Percentiles rank a stretch among this genome's conserved stretches.
These are phyloP conservation scores for Fusarium heterosporum DNA, from an alignment of 2,329 filamentous ascomycete species.

Conservation along the genomic window DNA sequence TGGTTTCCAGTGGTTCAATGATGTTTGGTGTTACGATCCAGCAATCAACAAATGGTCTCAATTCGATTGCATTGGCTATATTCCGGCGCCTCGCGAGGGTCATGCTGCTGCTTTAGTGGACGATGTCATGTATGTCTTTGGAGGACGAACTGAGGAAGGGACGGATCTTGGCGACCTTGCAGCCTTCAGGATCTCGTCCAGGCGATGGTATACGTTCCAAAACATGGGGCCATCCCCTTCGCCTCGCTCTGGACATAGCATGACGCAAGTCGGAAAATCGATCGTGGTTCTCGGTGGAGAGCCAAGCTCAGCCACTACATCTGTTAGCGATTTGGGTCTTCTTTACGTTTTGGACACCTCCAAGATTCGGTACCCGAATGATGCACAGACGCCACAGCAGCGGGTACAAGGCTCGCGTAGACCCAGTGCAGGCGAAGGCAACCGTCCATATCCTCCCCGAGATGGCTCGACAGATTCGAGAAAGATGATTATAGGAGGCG, in stretches of 20 bases:
- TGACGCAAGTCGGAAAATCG: conserved; percentile 94
- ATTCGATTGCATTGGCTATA: conserved; percentile 97
- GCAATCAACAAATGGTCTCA: conserved; percentile 84
- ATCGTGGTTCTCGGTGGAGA: conserved; percentile 94
- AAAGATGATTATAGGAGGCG: conserved; percentile 54
- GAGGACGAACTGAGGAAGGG: conserved; percentile 93
- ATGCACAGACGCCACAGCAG: conserved; percentile 59
- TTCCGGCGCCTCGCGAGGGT: conserved; percentile 91
- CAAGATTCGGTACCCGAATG: conserved; percentile 96
- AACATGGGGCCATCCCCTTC: conserved; percentile 99
- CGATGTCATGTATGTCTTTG: conserved; percentile 99
- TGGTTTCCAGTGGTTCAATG: conserved; percentile 97
- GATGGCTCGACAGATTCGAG: conserved; percentile 66
- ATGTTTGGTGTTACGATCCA: conserved; percentile 97
- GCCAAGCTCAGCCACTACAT: conserved; percentile 85
- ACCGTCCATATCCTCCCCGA: conserved; percentile 58
- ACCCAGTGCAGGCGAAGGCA: conserved; percentile 57
- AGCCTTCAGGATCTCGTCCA: conserved; percentile 78
- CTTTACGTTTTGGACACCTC: conserved; percentile 93
- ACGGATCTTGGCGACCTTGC: conserved; percentile 92
- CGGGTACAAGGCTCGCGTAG: conserved; percentile 56
- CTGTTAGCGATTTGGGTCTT: conserved; percentile 85
- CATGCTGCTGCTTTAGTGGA: conserved; percentile 94
- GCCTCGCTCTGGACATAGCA: conserved; percentile 93
- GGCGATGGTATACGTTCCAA: conserved; percentile 98